Percentiles rank a stretch among this genome's conserved stretches.
phyloP scores from a whole-genome alignment of 345 rosid species.

The Eucalyptus grandis region DNA sequence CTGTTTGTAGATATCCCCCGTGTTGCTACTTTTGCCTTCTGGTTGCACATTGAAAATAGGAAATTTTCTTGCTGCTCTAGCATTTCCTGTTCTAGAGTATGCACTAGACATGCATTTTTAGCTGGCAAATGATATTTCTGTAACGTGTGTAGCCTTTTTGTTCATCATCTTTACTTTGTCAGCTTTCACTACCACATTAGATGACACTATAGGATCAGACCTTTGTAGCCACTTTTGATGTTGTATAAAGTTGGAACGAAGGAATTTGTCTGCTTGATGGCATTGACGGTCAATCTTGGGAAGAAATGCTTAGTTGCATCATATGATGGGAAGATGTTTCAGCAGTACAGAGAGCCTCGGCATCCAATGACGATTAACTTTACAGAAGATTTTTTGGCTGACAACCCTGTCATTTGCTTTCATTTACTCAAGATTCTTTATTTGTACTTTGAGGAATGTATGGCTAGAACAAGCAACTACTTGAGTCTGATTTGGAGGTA shows the following conservation, averaged over 20 bases:
- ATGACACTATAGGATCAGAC: background rate
- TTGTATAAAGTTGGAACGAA: background rate
- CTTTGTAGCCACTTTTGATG: background rate
- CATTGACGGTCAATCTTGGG: background rate
- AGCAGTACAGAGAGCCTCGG: background rate
- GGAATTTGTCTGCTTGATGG: background rate
- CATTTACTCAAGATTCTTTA: background rate
- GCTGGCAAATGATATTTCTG: background rate
- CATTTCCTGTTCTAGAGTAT: background rate
- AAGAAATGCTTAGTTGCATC: background rate
- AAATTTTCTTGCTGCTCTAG: background rate
- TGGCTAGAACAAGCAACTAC: background rate
- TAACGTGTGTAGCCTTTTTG: background rate
- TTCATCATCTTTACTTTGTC: background rate
- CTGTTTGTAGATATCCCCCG: background rate
- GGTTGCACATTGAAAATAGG: background rate
- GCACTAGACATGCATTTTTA: background rate
- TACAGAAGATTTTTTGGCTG: background rate
- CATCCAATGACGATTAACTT: background rate
- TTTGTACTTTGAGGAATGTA: background rate
- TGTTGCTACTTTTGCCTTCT: background rate
- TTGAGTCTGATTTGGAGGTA: background rate
- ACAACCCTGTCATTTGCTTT: background rate
- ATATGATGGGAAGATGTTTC: background rate
- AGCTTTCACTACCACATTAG: background rate